Conservation (phyloP, 306 rosid species). For the Lathyrus sativus region DNA sequence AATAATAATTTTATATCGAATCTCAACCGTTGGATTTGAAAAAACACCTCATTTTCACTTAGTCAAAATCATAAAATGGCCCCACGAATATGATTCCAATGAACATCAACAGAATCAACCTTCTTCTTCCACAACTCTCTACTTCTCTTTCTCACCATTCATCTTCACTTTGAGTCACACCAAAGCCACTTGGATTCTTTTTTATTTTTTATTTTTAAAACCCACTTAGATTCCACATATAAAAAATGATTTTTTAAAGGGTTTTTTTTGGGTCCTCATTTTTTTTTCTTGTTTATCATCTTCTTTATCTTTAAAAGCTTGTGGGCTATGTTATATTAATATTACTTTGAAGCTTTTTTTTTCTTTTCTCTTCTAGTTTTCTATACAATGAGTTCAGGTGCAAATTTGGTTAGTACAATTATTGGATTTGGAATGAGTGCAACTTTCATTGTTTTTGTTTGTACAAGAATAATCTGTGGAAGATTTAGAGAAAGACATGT, state of each 20-base stretch:
- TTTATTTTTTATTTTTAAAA: constrained; percentile 10
- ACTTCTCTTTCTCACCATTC: constrained; percentile 41
- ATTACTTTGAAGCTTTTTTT: constrained; percentile 2
- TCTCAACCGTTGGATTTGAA: constrained; percentile 47
- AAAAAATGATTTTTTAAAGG: constrained; percentile 1
- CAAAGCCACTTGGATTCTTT: constrained; percentile 53
- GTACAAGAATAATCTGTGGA: constrained; percentile 92
- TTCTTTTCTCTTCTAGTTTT: neutral
- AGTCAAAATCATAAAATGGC: constrained; percentile 51
- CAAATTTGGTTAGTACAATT: constrained; percentile 72
- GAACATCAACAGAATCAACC: constrained; percentile 40
- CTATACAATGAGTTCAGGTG: constrained; percentile 50
- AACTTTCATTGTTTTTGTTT: constrained; percentile 88
- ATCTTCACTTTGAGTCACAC: constrained; percentile 52
- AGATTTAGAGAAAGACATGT: constrained; percentile 53
- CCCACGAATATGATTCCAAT: constrained; percentile 61
- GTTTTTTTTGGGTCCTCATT: constrained; percentile 42
- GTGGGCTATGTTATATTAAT: constrained; percentile 38
- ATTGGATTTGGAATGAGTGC: constrained; percentile 97
- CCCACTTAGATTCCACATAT: constrained; percentile 55
- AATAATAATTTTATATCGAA: constrained; percentile 29
- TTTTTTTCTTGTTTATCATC: constrained; percentile 14
- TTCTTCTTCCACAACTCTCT: constrained; percentile 49
- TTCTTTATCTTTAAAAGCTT: constrained; percentile 30
- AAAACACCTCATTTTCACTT: constrained; percentile 13